phyloP scores from a whole-genome alignment of 306 rosid genomes.

The Clitoria ternatea region DNA sequence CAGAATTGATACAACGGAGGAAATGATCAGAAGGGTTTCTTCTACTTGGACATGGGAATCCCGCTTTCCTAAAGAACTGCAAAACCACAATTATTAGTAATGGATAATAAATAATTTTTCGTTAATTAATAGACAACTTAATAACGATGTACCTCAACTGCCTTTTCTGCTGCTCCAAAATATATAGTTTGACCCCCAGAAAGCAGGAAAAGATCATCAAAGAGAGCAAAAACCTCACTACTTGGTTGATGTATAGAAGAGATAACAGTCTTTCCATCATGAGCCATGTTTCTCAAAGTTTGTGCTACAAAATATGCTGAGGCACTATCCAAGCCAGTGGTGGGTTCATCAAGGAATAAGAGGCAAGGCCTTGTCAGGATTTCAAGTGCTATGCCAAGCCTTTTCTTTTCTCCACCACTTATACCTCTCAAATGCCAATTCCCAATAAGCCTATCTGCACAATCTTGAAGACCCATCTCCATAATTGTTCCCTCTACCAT shows the following conservation, averaged over 20 bases:
- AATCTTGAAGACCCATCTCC: conserved; percentile 87
- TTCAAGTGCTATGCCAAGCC: conserved; percentile 89
- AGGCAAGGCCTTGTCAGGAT: conserved; percentile 75
- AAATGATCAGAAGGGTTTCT: conserved; percentile 97
- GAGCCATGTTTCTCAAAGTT: conserved; percentile 68
- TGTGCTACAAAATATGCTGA: conserved; percentile 86
- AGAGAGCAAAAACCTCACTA: conserved; percentile 87
- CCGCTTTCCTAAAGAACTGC: conserved; percentile 84
- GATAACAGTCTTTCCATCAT: conserved; percentile 75
- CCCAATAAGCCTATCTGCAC: conserved; percentile 67
- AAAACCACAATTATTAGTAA: background rate
- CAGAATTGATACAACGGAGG: conserved; percentile 87
- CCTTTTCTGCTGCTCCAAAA: conserved; percentile 65
- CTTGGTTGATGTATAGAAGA: conserved; percentile 95
- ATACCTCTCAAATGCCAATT: conserved; percentile 90
- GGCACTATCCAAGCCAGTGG: conserved; percentile 91
- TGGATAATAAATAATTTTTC: background rate
- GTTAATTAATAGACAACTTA: no score
- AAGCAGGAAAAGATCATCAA: conserved; percentile 87
- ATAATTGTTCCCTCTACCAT: conserved; percentile 55
- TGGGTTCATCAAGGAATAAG: conserved; percentile 93
- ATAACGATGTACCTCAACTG: conserved; percentile 75
- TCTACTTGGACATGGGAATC: conserved; percentile 87
- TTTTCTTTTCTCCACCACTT: conserved; percentile 92
- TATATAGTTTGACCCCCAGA: conserved; percentile 79